Conservation (phyloP, 2,329 filamentous ascomycete genomes). For the Diaporthe humulicola region DNA sequence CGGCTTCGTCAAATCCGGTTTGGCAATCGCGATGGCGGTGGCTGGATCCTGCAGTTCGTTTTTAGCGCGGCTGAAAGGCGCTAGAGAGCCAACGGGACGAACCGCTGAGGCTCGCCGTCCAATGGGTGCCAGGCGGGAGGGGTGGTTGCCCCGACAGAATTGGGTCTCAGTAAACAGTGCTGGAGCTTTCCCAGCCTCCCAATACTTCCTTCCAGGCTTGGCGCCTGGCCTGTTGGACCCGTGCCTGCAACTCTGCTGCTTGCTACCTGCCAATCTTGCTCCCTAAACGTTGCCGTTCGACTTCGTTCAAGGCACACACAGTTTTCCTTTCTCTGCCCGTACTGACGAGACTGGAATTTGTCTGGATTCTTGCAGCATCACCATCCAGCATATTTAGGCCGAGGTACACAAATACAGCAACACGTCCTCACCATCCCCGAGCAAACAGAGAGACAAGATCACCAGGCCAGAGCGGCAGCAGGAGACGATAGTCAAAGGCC, state of each 20-base stretch:
- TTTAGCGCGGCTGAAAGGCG: conserved; percentile 26
- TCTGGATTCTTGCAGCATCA: background rate
- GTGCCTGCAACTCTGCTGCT: conserved; percentile 17
- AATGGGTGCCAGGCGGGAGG: conserved; percentile 2
- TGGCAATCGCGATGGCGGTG: conserved; percentile 12
- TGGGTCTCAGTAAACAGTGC: conserved; percentile 25
- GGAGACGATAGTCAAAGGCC: conserved; percentile 9
- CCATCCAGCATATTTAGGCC: conserved; percentile 9
- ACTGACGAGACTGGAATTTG: conserved; percentile 20
- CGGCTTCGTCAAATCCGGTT: conserved; percentile 11
- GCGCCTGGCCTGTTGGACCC: conserved; percentile 4
- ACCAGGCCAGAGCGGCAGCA: background rate
- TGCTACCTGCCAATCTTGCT: conserved; percentile 21
- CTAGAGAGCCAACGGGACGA: conserved; percentile 24
- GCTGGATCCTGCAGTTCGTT: conserved; percentile 27
- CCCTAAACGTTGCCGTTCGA: background rate
- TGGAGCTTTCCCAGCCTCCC: conserved; percentile 26
- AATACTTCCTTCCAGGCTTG: conserved; percentile 31
- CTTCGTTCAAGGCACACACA: conserved; percentile 11
- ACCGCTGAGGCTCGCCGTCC: conserved; percentile 8
- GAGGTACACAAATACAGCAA: background rate
- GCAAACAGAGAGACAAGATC: background rate
- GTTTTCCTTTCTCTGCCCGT: conserved; percentile 26
- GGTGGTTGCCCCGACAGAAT: conserved; percentile 21
- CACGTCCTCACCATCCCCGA: background rate